Evolutionary conservation across 164 flowering plant genomes (phyloP), one percentile per base, ranked within the genome.

Genomic region (Buxus sempervirens): DNA sequence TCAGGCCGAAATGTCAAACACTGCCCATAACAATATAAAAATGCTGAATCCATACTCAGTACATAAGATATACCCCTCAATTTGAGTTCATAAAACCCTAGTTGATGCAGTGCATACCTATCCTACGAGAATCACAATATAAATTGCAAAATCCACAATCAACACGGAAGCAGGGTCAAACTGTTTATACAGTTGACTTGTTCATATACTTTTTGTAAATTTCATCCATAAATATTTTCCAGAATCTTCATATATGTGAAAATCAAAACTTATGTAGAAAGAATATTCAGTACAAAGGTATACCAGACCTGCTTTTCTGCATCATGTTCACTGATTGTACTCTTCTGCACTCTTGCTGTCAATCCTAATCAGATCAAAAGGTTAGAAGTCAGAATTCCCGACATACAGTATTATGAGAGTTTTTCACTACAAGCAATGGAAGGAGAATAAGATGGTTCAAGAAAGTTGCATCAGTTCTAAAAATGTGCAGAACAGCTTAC

Each of bases 231-330:
- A 45, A 45, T 15, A 10, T 45, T 23, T 5, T 9, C 23, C 9
- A 9, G 0, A 20, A 57, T 57, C 19, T 57, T 57, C 27, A 23
- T 57, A 57, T 57, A 57, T 57, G 28, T 5, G 28, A 57, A 36
- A 8, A 60, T 20, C 7, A 16, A 42, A 38, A 22, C 26, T 21
- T 1, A 22, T n/a, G 56, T 0, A 18, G 58, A 42, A 27, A 9
- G 4, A 26, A 16, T 21, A 32, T 45, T 36, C n/a, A 23, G 59
- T 36, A 53, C 26, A 2, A 5, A 8, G 36, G 41, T 13, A 22
- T 54, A 51, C 58, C 73, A 32, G 0, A 91, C 98, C 98, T 89
- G 86, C 70, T 80, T 80, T 82, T 94, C 98, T 75, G 98, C 98
- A 76, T 90, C 90, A 48, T 71, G 60, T 81, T 91, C 98, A 65